Evolutionary conservation across 208 protist genomes (phyloP).

Genomic region (Crithidia acanthocephali): DNA sequence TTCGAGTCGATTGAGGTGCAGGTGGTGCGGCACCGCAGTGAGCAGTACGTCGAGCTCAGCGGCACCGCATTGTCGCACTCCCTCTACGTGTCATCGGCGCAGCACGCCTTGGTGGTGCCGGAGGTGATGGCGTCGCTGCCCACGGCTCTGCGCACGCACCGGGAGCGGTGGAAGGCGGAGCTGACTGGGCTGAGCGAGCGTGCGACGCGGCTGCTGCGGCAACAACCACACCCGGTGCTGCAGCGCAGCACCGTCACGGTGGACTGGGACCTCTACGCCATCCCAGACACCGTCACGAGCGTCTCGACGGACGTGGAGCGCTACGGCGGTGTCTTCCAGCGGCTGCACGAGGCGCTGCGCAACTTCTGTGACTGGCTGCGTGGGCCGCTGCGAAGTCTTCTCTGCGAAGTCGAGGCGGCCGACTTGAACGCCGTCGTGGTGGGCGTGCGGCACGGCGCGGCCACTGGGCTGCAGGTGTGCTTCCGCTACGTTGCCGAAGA

Average conservation of each 20-base stretch:
- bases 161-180: conserved; percentile 29
- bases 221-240: conserved; percentile 58
- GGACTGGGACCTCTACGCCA: conserved; percentile 45
- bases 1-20: conserved; percentile 65
- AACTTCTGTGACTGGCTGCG: conserved; percentile 37
- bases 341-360: conserved; percentile 36
- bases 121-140: conserved; percentile 42
- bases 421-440: conserved; percentile 41
- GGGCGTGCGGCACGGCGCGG: conserved; percentile 25
- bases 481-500: conserved; percentile 33
- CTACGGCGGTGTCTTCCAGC: conserved; percentile 25
- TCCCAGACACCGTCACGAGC: conserved; percentile 9
- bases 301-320: conserved; percentile 27
- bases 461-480: conserved; percentile 28
- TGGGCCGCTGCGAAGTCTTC: conserved; percentile 27
- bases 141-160: conserved; percentile 20
- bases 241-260: conserved; percentile 48
- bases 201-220: conserved; percentile 48
- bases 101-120: conserved; percentile 47
- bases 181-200: conserved; percentile 31
- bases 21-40: conserved; percentile 54
- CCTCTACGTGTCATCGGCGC: conserved; percentile 55
- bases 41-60: conserved; percentile 44
- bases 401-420: conserved; percentile 34
- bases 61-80: conserved; percentile 54